These are phyloP conservation scores for Leccinum aurantiacum DNA, from an alignment of 768 basidiomycete genomes.

Conservation along the genomic window DNA sequence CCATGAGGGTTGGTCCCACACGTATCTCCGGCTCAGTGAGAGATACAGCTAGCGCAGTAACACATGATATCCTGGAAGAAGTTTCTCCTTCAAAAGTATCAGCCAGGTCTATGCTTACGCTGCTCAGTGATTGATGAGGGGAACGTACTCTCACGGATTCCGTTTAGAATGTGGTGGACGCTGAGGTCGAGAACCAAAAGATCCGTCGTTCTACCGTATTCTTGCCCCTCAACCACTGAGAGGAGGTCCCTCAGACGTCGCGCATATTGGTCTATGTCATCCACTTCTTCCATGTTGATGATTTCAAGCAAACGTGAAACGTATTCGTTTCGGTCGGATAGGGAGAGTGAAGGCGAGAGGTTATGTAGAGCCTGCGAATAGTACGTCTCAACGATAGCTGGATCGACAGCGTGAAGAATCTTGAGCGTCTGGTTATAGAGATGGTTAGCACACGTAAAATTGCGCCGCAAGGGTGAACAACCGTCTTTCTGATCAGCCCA, in stretches of 20 bases:
- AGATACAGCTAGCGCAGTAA: conserved; percentile 45
- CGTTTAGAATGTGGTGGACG: conserved; percentile 55
- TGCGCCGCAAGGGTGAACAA: conserved; percentile 27
- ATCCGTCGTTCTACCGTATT: conserved; percentile 27
- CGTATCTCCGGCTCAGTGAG: conserved; percentile 39
- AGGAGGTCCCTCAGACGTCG: conserved; percentile 45
- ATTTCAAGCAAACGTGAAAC: conserved; percentile 55
- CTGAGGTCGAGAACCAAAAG: conserved; percentile 51
- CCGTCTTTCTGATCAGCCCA: conserved; percentile 55
- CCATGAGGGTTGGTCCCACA: conserved; percentile 59
- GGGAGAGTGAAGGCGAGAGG: conserved; percentile 34
- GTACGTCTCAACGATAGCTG: conserved; percentile 54
- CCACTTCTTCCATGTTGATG: conserved; percentile 42
- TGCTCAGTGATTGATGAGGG: background rate
- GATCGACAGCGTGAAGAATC: conserved; percentile 59
- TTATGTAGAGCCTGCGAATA: conserved; percentile 44
- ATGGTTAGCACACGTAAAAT: conserved; percentile 1
- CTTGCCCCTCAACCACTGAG: conserved; percentile 37
- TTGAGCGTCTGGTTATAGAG: conserved; percentile 51
- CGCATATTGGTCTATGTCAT: conserved; percentile 62
- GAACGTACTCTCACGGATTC: conserved; percentile 49
- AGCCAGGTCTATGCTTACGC: conserved; percentile 7
- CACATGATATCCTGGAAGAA: conserved; percentile 43
- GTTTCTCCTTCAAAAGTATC: conserved; percentile 35
- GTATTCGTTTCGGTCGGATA: conserved; percentile 42